Base-by-base conservation (phyloP, 495 filamentous ascomycete genomes). In the Trichoderma gamsii region DNA sequence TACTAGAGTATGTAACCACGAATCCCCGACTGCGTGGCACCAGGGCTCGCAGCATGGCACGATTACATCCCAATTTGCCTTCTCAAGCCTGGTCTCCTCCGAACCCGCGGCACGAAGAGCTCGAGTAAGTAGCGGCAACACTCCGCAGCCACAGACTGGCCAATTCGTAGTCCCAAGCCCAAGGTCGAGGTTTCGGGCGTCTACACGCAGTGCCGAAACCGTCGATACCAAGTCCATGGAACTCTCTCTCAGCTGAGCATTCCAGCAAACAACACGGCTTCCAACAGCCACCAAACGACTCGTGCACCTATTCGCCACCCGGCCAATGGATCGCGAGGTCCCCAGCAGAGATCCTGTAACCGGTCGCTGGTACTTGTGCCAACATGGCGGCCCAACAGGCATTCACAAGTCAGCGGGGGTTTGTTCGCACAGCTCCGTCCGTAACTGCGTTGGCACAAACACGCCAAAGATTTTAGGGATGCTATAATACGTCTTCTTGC, bases 221-320 rank as follows among this genome's bases (percentile, higher is more conserved):
- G 27, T 61, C 56, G 56, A 61, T 61, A 61, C 56, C 56, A 61
- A 61, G 56, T 27, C 56, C 56, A 61, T 16, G 56, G 56, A 61
- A 27, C 56, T 61, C 23, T n/a, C 23, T 61, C 27, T 27, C 23
- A 29, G 56, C 56, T 27, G 56, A 32, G 56, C 23, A 61, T 61
- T 61, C 56, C 56, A 32, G 56, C 56, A 56, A 61, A 61, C 56
- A 61, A 21, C 56, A 7, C 21, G 18, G 9, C 21, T 56, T 23
- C n/a, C 11, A 56, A 56, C 18, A 21, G 51, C 51, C 23, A 25
- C 56, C 25, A 61, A 61, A 61, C 23, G 56, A 61, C 56, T 32
- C 25, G 11, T 61, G 56, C 56, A 13, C 23, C 27, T 23, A 9
- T 4, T 61, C 27, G 56, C 56, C 27, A 61, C 27, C 8, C 25